Conservation (phyloP, 352 stramenopile species). For the Phytophthora macrochlamydospora region DNA sequence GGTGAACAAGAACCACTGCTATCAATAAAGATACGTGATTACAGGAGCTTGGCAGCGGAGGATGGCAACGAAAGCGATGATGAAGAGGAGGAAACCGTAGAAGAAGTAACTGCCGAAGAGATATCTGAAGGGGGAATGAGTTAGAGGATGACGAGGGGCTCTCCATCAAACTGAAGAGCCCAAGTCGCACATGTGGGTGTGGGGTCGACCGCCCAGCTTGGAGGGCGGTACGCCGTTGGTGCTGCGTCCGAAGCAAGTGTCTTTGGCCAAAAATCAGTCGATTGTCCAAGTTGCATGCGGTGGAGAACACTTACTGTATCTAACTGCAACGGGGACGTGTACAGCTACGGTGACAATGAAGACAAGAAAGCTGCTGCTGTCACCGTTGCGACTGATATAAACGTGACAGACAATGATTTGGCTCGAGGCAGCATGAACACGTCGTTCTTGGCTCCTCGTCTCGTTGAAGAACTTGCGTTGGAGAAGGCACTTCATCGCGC, state of each 20-base stretch:
- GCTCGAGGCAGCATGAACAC: slow-evolving; percentile 18
- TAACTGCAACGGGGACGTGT: slow-evolving; percentile 79
- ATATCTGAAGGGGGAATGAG: neutral
- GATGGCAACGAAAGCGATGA: slow-evolving; percentile 34
- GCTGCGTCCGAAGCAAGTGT: slow-evolving; percentile 69
- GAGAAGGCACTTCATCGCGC: slow-evolving; percentile 80
- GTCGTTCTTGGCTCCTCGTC: slow-evolving; percentile 58
- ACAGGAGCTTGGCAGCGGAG: slow-evolving; percentile 11
- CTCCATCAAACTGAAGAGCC: slow-evolving; percentile 17
- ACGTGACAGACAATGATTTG: slow-evolving; percentile 4
- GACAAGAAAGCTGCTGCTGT: slow-evolving; percentile 47
- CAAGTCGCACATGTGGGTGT: slow-evolving; percentile 61
- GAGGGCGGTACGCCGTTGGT: slow-evolving; percentile 58
- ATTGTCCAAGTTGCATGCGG: slow-evolving; percentile 81
- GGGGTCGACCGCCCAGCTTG: slow-evolving; percentile 63
- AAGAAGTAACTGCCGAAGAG: slow-evolving; percentile 23
- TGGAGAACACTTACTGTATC: slow-evolving; percentile 76
- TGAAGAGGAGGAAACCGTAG: slow-evolving; percentile 8
- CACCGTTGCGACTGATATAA: slow-evolving; percentile 13
- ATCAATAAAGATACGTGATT: too few species aligned
- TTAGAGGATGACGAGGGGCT: slow-evolving; percentile 3
- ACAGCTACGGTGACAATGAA: slow-evolving; percentile 76
- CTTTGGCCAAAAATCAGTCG: slow-evolving; percentile 56
- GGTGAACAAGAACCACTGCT: slow-evolving; percentile 2
- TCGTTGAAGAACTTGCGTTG: slow-evolving; percentile 81